Evolutionary conservation across 2,329 filamentous ascomycete species (phyloP), one percentile per base, ranked within the genome.

Genomic region (Lachnellula suecica): DNA sequence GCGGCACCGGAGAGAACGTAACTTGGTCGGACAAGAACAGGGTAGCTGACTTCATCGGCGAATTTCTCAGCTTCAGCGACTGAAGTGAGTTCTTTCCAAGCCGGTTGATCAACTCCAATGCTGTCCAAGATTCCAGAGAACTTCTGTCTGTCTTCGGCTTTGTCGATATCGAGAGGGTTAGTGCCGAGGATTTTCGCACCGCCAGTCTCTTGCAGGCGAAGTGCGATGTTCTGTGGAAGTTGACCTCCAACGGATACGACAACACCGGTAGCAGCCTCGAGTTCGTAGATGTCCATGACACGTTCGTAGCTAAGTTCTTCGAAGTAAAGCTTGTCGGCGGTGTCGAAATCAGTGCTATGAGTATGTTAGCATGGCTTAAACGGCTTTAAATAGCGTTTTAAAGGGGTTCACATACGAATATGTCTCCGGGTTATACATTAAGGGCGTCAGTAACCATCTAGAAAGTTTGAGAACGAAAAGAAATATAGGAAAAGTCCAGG

Each of bases 271-370:
- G 92, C 86, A 53, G 78, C 77, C 73, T 97, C 94, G 15, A 97
- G 82, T 72, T 97, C 94, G 70, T 97, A 97, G 60, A 97, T 97
- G 71, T 99, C 94, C 91, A 97, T 96, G 9, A 97, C 93, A 68
- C 93, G 87, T 76, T 97, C 94, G 70, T 97, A 97, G 72, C 88
- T 94, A 49, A 97, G 75, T 73, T 99, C 94, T 64, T 97, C 94
- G 60, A 99, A 99, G 74, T 97, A 99, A 4, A 99, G 82, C 65
- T 85, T 91, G 65, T 97, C 93, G 8, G 91, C 90, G 9, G 83
- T 84, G 63, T 99, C 94, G 68, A 87, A 93, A 71, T 97, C 94
- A 0, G 93, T 97, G 49, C n/a, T n/a, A n/a, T n/a, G n/a, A n/a
- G n/a, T n/a, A n/a, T n/a, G n/a, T n/a, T n/a, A n/a, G n/a, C n/a